Percentiles rank a stretch among this genome's conserved stretches.
These are phyloP conservation scores for Aureobasidium sp. DNA, from an alignment of 2,329 filamentous ascomycete species.

Conservation along the genomic window DNA sequence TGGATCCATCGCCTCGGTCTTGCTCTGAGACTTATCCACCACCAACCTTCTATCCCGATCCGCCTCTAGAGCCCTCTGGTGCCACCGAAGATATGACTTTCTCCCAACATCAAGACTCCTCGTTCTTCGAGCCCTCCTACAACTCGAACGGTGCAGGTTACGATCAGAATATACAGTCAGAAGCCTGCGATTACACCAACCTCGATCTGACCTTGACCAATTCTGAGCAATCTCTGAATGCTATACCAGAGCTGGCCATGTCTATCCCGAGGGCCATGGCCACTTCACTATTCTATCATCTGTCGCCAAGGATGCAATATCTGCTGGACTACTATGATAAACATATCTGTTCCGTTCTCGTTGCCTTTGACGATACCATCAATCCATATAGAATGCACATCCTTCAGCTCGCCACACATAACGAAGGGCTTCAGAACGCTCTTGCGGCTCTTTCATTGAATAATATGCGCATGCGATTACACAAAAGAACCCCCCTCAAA, in stretches of 20 bases:
- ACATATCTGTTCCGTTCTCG: constrained; percentile 84
- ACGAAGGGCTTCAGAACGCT: constrained; percentile 81
- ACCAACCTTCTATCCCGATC: neutral
- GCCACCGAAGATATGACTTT: neutral
- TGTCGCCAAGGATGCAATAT: constrained; percentile 74
- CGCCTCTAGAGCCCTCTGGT: neutral
- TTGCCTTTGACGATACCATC: constrained; percentile 76
- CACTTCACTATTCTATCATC: constrained; percentile 41
- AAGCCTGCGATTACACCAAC: constrained; percentile 6
- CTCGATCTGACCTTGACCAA: neutral
- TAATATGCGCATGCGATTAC: constrained; percentile 79
- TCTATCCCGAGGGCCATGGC: constrained; percentile 27
- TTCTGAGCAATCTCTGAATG: neutral
- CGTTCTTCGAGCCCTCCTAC: neutral
- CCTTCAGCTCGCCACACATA: constrained; percentile 67
- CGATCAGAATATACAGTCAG: constrained; percentile 5
- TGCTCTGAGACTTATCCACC: neutral
- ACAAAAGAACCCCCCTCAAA: constrained; percentile 42
- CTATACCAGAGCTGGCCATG: constrained; percentile 16
- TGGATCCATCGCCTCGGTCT: neutral
- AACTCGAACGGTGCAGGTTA: neutral
- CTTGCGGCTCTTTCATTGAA: constrained; percentile 85
- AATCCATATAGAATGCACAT: constrained; percentile 86
- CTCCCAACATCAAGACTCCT: neutral
- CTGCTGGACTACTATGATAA: constrained; percentile 92